Percentiles rank a stretch among this genome's conserved stretches.
Evolutionary conservation across 345 rosid genomes (phyloP).

Genomic region (Erodium maritimum): DNA sequence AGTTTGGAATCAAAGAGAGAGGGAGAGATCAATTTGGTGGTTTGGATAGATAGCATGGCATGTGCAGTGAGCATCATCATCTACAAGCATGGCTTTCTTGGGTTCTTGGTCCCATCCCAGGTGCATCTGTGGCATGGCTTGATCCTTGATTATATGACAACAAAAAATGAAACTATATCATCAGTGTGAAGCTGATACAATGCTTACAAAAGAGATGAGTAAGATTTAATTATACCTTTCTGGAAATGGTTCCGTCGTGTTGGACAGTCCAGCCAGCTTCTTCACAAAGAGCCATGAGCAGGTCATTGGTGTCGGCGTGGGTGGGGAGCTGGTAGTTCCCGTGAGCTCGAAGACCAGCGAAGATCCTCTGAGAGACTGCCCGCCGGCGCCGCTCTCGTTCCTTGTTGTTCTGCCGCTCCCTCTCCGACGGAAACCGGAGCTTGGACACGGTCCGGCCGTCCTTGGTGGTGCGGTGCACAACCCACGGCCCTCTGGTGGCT

Average conservation of each 20-base stretch:
- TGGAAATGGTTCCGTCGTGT: slow-evolving; percentile 32
- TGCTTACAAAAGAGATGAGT: no score
- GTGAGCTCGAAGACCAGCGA: slow-evolving; percentile 31
- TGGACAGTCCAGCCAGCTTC: slow-evolving; percentile 48
- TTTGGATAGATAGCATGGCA: no score
- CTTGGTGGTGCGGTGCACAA: slow-evolving; percentile 20
- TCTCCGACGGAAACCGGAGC: slow-evolving; percentile 23
- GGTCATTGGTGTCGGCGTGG: slow-evolving; percentile 29
- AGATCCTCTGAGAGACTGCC: slow-evolving; percentile 27
- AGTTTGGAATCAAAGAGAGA: no score
- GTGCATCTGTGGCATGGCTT: no score
- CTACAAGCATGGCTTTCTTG: no score
- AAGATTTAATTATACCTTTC: no score
- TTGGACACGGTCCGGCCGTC: slow-evolving; percentile 13
- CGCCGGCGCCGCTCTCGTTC: slow-evolving; percentile 28
- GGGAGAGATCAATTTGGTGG: no score
- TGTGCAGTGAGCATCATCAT: no score
- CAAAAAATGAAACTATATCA: no score
- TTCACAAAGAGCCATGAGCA: slow-evolving; percentile 29
- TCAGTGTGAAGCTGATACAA: no score
- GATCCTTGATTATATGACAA: no score
- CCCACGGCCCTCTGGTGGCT: slow-evolving; percentile 31
- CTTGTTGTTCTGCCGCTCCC: slow-evolving; percentile 29
- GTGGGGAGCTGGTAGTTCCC: slow-evolving; percentile 32
- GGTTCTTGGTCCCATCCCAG: no score